Conservation (phyloP, 495 filamentous ascomycete species). For the Margaritispora aquatica region DNA sequence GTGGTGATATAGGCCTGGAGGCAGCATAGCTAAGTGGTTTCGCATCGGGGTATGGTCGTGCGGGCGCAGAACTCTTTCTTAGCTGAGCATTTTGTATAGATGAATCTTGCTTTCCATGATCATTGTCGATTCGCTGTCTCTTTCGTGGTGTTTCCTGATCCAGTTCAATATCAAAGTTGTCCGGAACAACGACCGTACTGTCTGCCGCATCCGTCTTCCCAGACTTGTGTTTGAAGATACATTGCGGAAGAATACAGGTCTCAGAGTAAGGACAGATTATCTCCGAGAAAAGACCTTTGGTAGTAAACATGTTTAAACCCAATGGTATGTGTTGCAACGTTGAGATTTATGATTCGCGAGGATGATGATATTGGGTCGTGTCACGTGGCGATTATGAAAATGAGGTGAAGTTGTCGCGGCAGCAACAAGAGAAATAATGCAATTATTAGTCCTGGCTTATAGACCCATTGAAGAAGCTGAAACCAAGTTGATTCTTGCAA, state of each 20-base stretch:
- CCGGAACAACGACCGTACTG: neutral
- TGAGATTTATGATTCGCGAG: neutral
- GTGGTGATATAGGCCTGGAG: slow-evolving; percentile 35
- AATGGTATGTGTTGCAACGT: neutral
- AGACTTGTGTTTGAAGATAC: slow-evolving; percentile 21
- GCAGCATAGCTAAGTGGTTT: slow-evolving; percentile 7
- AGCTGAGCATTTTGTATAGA: neutral
- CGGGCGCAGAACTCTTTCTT: neutral
- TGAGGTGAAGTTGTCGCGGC: neutral
- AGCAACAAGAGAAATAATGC: too few relatives aligned
- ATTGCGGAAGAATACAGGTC: slow-evolving; percentile 19
- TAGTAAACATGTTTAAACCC: slow-evolving; percentile 17
- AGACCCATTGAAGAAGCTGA: too few relatives aligned
- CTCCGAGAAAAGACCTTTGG: slow-evolving; percentile 25
- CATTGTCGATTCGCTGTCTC: slow-evolving; percentile 9
- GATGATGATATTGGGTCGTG: neutral
- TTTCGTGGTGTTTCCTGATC: slow-evolving; percentile 14
- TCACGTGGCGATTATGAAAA: neutral
- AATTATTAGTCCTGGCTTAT: too few relatives aligned
- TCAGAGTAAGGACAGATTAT: slow-evolving; percentile 20
- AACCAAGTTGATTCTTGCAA: too few relatives aligned
- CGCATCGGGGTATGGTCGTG: neutral
- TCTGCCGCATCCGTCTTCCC: neutral
- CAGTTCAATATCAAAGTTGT: neutral
- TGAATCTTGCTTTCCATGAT: neutral